Base-by-base conservation (phyloP, 2,329 filamentous ascomycete species). In the Aurifilum marmelostoma region DNA sequence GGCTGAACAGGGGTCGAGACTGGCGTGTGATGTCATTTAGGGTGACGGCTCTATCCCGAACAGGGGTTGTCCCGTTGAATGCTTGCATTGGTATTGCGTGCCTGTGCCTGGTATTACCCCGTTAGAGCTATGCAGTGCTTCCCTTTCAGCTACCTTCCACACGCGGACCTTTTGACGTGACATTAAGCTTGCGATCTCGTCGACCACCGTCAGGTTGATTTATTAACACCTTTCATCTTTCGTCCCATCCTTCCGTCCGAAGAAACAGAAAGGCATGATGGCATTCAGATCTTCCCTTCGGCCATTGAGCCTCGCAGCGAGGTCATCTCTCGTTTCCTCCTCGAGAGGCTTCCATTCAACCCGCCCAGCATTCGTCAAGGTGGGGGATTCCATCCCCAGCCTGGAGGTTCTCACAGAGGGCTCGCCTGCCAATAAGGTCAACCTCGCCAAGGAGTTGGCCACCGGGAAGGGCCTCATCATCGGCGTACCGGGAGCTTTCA, bases 341-440 rank as follows among this genome's bases (percentile, higher is more conserved):
- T 50, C 67, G 18, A 71, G 73, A n/a, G 65, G 58, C 74, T 94
- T 94, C 83, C 91, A 93, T 82, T 83, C 84, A 72, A 88, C 90
- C 47, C 80, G 86, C 61, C 84, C 84, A 62, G 83, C 83, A 58
- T 83, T 88, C 73, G 91, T 98, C 78, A 87, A 91, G 75, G 89
- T 89, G 70, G 94, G 94, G 76, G 94, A 97, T 79, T 82, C 85
- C 73, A 84, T 98, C 67, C 96, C 95, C 59, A 82, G 89, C 80
- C 82, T 95, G 69, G 89, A 94, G 73, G 89, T 92, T 63, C 87
- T 97, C 74, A 90, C 90, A 73, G 92, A 98, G 82, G 87, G 88
- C 81, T 94, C 91, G n/a, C 95, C 95, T 0, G 93, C 92, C 71
- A 97, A 94, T 86, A 96, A 94, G 81, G 89, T 98, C 80, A 95